Evolutionary conservation across 345 rosid genomes (phyloP), one percentile per base, ranked within the genome.

Genomic region (Turnera subulata): DNA sequence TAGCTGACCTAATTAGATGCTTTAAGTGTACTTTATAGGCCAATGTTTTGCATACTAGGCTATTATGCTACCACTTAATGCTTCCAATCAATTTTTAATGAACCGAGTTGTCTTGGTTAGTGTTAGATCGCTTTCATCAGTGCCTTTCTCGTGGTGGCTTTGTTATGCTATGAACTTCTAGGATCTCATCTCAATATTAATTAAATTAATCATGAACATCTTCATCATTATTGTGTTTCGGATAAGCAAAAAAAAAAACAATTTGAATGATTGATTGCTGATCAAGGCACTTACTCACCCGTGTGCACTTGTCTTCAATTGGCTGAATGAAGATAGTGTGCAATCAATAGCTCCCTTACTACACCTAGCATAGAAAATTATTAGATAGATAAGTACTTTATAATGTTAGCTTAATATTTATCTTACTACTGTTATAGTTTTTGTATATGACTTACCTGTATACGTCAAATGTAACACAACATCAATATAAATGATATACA

Each of bases 261-360:
- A n/a, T n/a, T n/a, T 29, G 35, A 9, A 2, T 2, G 23, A 62
- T 80, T 64, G 77, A 67, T 75, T 70, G 65, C 58, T 57, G 14
- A 37, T 11, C 68, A 68, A 59, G 74, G 66, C 52, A 63, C 2
- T n/a, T n/a, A 42, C 35, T 9, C 76, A 33, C 66, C 58, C 68
- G 73, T 58, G 78, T 32, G 56, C 46, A 11, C 35, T 48, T 55
- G 48, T 53, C 32, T 58, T 60, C 59, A 24, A 57, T 61, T 38
- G 55, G 64, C 35, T 18, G 14, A 13, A 61, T 48, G 61, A 49
- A 55, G 48, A 5, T 10, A 63, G 5, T 3, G 26, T 58, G 54
- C 29, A n/a, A 26, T 23, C 53, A 53, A 71, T 66, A 61, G 51
- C 11, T 55, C 62, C 14, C 38, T 70, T 70, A 55, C 46, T 33